Evolutionary conservation across 2,329 filamentous ascomycete genomes (phyloP).

Genomic region (Aspergillus hortae): DNA sequence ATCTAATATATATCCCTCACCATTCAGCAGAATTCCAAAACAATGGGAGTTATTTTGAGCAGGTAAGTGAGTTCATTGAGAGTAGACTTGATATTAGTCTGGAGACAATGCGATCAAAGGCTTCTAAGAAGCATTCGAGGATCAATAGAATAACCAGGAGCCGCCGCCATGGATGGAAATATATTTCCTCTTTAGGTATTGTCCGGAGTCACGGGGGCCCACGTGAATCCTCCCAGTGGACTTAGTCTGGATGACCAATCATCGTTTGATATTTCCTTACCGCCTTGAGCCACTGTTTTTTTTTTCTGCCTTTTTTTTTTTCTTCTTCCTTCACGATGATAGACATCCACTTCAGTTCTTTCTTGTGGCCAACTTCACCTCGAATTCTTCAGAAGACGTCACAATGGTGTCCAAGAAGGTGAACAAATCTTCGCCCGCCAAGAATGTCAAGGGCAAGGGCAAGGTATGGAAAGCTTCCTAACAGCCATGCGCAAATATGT

Average conservation of each 20-base stretch:
- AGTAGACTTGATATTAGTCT: neutral
- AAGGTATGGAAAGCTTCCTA: constrained; percentile 17
- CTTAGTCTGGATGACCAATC: constrained; percentile 18
- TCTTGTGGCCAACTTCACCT: constrained; percentile 1
- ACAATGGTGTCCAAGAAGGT: constrained; percentile 26
- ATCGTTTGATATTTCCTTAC: constrained; percentile 10
- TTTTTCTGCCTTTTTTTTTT: constrained; percentile 20
- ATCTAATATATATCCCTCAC: too few relatives aligned
- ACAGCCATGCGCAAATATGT: constrained; percentile 3
- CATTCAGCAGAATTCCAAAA: too few relatives aligned
- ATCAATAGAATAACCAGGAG: too few relatives aligned
- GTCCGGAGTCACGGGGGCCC: constrained; percentile 13
- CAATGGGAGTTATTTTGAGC: too few relatives aligned
- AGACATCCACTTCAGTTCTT: neutral
- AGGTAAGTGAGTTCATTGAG: too few relatives aligned
- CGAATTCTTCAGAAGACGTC: neutral
- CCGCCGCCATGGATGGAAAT: too few relatives aligned
- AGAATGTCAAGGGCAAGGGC: constrained; percentile 19
- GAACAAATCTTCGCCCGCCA: constrained; percentile 20
- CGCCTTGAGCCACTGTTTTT: constrained; percentile 21
- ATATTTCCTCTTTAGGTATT: neutral
- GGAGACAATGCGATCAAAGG: neutral
- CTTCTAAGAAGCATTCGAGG: neutral
- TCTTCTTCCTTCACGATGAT: constrained; percentile 17
- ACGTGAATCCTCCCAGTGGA: constrained; percentile 7